These are phyloP conservation scores for Arthrobotrys pseudoclavata DNA, from an alignment of 2,329 filamentous ascomycete species.

Conservation along the genomic window DNA sequence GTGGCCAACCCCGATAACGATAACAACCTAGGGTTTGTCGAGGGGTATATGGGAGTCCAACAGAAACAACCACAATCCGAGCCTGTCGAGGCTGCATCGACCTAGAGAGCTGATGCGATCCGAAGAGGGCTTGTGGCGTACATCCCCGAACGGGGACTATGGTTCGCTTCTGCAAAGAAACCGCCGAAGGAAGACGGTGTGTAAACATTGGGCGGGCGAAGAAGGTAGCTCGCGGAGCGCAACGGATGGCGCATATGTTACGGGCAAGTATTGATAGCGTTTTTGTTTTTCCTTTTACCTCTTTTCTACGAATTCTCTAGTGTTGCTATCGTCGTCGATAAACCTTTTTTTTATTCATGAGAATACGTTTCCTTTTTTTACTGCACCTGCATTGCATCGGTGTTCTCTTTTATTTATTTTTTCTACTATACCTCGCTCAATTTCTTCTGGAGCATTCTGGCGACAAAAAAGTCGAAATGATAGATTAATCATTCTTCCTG, in stretches of 20 bases:
- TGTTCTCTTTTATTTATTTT: slow-evolving; percentile 25
- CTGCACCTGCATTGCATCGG: slow-evolving; percentile 44
- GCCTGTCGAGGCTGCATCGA: slow-evolving; percentile 45
- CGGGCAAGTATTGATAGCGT: slow-evolving; percentile 50
- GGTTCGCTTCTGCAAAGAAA: slow-evolving; percentile 24
- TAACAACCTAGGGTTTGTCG: slow-evolving; percentile 24
- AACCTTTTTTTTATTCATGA: slow-evolving; percentile 15
- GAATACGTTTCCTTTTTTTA: slow-evolving; percentile 10
- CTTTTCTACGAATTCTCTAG: neutral
- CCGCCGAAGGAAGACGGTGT: slow-evolving; percentile 16
- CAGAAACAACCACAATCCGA: slow-evolving; percentile 19
- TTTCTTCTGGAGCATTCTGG: slow-evolving; percentile 16
- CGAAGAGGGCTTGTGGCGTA: slow-evolving; percentile 46
- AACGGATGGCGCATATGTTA: slow-evolving; percentile 25
- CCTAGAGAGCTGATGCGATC: slow-evolving; percentile 53
- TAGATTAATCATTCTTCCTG: slow-evolving; percentile 31
- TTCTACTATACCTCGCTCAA: slow-evolving; percentile 5
- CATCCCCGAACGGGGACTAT: slow-evolving; percentile 48
- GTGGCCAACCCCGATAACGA: neutral
- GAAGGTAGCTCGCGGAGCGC: neutral
- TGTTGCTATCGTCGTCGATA: slow-evolving; percentile 11
- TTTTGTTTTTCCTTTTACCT: neutral
- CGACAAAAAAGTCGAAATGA: slow-evolving; percentile 32
- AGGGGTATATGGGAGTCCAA: slow-evolving; percentile 40
- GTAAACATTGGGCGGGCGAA: slow-evolving; percentile 32